Evolutionary conservation across 305 asterid genomes (phyloP).

Genomic region (Fraxinus paxiana): DNA sequence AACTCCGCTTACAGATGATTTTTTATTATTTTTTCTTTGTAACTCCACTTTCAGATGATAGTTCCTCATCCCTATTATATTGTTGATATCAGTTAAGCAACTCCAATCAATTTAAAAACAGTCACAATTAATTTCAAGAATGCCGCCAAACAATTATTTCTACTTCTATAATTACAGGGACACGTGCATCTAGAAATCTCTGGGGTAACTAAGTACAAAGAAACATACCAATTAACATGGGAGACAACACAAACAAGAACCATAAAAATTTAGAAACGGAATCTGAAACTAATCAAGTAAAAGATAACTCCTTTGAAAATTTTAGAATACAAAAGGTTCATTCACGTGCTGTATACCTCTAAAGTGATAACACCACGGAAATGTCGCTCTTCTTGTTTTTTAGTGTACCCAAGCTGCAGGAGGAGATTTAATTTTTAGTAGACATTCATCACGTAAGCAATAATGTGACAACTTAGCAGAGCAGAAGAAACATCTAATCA

Average conservation of each 20-base stretch:
- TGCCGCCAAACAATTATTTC: background rate
- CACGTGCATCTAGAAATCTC: background rate
- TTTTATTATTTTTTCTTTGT: background rate
- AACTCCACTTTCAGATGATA: background rate
- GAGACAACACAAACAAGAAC: background rate
- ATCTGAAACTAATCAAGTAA: background rate
- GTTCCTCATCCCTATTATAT: background rate
- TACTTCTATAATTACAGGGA: background rate
- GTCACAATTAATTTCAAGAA: background rate
- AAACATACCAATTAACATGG: background rate
- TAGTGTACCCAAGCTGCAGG: constrained; percentile 94
- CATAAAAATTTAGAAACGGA: background rate
- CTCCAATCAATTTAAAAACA: background rate
- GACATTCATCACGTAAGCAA: constrained; percentile 9
- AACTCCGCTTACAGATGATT: background rate
- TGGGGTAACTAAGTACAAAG: background rate
- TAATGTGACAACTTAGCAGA: background rate
- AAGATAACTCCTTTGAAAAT: background rate
- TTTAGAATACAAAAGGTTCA: constrained; percentile 4
- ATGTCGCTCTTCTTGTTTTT: constrained; percentile 86
- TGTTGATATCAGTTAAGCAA: background rate
- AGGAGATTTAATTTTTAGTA: constrained; percentile 14
- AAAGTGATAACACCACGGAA: constrained; percentile 90
- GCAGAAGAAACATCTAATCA: background rate
- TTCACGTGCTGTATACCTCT: constrained; percentile 48